Evolutionary conservation across 805 yeast species (phyloP).

Genomic region (Danielia oregonensis): DNA sequence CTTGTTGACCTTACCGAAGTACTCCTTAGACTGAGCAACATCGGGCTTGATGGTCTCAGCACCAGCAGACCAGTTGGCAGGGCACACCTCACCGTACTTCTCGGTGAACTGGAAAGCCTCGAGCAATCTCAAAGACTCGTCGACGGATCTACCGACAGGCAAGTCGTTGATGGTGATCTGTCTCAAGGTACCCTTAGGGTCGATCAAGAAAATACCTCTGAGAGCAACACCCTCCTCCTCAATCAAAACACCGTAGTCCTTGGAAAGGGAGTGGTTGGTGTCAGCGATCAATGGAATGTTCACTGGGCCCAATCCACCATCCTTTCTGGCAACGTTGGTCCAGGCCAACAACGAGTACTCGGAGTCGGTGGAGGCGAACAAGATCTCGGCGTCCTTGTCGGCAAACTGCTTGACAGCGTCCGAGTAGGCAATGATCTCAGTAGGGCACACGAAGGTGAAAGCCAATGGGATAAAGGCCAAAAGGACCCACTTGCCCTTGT

Average conservation of each 20-base stretch:
- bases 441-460: conserved; percentile 99
- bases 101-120: conserved; percentile 99
- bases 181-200: conserved; percentile 92
- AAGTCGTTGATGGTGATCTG: conserved; percentile 97
- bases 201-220: conserved; percentile 97
- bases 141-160: conserved; percentile 99
- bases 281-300: conserved; percentile 94
- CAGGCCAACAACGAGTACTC: conserved; percentile 97
- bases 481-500: conserved; percentile 97
- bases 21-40: conserved; percentile 19
- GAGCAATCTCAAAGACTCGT: conserved; percentile 93
- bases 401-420: conserved; percentile 89
- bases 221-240: conserved; percentile 96
- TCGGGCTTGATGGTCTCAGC: conserved; percentile 73
- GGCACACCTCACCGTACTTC: conserved; percentile 98
- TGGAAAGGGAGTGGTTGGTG: conserved; percentile 91
- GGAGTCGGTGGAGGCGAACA: conserved; percentile 97
- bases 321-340: conserved; percentile 95
- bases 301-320: conserved; percentile 97
- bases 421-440: conserved; percentile 98
- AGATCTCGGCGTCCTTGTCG: conserved; percentile 80
- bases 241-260: conserved; percentile 95
- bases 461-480: conserved; percentile 98
- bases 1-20: conserved; percentile 49
- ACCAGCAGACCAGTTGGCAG: conserved; percentile 96